Evolutionary conservation across 495 filamentous ascomycete genomes (phyloP), one percentile per base, ranked within the genome.

Genomic region (Friedmanniomyces endolithicus): DNA sequence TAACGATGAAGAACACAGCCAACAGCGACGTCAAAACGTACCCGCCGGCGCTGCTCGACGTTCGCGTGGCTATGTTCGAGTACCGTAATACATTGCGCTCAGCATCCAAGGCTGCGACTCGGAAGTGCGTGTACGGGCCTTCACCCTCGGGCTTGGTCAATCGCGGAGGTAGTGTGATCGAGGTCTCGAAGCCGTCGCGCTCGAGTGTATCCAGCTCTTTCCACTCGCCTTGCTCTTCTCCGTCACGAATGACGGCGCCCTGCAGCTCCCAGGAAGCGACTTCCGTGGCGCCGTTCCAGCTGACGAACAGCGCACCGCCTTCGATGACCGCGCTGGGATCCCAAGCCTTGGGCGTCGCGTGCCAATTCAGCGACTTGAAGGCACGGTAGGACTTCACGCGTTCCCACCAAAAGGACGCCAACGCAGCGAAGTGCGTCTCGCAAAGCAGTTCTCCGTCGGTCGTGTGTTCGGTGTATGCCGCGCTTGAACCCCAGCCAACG

Each of bases 391-490:
- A 57, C 39, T 63, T 53, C 6, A 58, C 45, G 43, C 58, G 50
- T 12, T 50, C 59, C 1, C 44, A 43, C 24, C 58, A 55, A 25
- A 27, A 62, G 14, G 57, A 60, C 14, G 53, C 49, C 7, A 31
- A 19, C 3, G 58, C 55, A 48, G 52, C 62, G 47, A 63, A 67
- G 22, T 67, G 65, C 4, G 55, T 59, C 33, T 65, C 63, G 53
- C 65, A 65, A 19, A 68, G 52, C n/a, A 58, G 52, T 14, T 35
- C 48, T 23, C 65, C 66, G 45, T 67, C 55, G 11, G 58, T n/a
- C 2, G 34, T 40, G 46, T 55, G 61, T 45, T 65, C 61, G 27
- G 60, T 63, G 40, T 53, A 59, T 8, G 48, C 49, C 27, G 63
- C 58, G 50, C 61, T 55, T 1, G 54, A 39, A 19, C 63, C 60